Evolutionary conservation across 2,329 filamentous ascomycete species (phyloP).

Genomic region (Penicillium sp.): DNA sequence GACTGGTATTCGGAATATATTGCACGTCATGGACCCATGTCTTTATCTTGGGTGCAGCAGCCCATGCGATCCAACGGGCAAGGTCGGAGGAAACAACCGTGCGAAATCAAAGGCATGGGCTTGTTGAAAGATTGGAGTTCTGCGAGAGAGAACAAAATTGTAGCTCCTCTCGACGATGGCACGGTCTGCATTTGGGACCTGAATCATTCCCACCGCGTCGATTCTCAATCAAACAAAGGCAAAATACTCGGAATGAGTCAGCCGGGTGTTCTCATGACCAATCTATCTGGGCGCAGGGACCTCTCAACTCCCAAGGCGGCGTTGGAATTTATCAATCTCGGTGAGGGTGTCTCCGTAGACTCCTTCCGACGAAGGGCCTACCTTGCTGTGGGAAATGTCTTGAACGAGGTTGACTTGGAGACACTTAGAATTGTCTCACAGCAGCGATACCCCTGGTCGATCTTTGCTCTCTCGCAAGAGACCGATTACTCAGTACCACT

Average conservation of each 20-base stretch:
- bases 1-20: slow-evolving; percentile 91
- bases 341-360: slow-evolving; percentile 83
- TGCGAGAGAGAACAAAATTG: slow-evolving; percentile 61
- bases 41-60: slow-evolving; percentile 74
- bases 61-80: slow-evolving; percentile 49
- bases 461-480: slow-evolving; percentile 77
- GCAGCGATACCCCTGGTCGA: slow-evolving; percentile 76
- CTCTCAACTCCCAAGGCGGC: slow-evolving; percentile 33
- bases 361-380: slow-evolving; percentile 69
- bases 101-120: slow-evolving; percentile 75
- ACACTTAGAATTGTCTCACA: slow-evolving; percentile 71
- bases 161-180: slow-evolving; percentile 82
- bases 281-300: slow-evolving; percentile 65
- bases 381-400: slow-evolving; percentile 74
- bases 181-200: slow-evolving; percentile 87
- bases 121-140: slow-evolving; percentile 62
- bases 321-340: slow-evolving; percentile 55
- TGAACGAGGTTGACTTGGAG: slow-evolving; percentile 81
- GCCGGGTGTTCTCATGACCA: slow-evolving; percentile 68
- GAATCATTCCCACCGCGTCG: slow-evolving; percentile 45
- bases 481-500: slow-evolving; percentile 68
- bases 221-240: slow-evolving; percentile 49
- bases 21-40: slow-evolving; percentile 74
- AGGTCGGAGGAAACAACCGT: slow-evolving; percentile 41
- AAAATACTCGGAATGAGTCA: slow-evolving; percentile 67